A percentile compares a stretch with the other conserved stretches of the same genome.
These are phyloP conservation scores for Solanum piurae DNA, from an alignment of 257 asterid genomes.

Conservation along the genomic window DNA sequence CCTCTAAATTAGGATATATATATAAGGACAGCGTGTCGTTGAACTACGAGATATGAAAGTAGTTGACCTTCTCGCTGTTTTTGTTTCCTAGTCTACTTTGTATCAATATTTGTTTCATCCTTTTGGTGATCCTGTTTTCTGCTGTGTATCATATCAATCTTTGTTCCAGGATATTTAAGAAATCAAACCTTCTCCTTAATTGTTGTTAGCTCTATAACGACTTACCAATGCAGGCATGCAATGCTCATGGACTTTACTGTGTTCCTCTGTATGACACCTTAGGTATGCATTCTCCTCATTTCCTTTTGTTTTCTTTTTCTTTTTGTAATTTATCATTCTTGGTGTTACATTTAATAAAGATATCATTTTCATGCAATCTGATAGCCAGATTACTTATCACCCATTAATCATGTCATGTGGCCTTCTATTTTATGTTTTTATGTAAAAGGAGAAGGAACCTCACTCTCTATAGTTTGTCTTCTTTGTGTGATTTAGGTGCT, in stretches of 20 bases:
- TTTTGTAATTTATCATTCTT: not conserved
- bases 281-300: conserved; percentile 39
- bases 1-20: not conserved
- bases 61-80: not conserved
- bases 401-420: not conserved
- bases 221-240: conserved; percentile 72
- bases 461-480: conserved; percentile 1
- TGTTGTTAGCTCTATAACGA: conserved; percentile 4
- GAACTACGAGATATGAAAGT: not conserved
- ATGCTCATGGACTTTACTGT: conserved; percentile 88
- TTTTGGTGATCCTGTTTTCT: not conserved
- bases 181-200: not conserved
- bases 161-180: not conserved
- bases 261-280: conserved; percentile 92
- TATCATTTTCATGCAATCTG: not conserved
- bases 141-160: not conserved
- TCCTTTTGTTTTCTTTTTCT: not conserved
- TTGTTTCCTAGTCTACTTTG: not conserved
- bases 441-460: not conserved
- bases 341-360: not conserved
- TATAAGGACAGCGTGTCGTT: not conserved
- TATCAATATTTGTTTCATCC: not conserved
- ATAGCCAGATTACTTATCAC: not conserved
- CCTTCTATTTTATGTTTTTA: not conserved
- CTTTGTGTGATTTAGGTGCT: conserved; percentile 56